A percentile compares a stretch with the other conserved stretches of the same genome.
These are phyloP conservation scores for Diospyros lotus DNA, from an alignment of 148 eudicot genomes.

Conservation along the genomic window DNA sequence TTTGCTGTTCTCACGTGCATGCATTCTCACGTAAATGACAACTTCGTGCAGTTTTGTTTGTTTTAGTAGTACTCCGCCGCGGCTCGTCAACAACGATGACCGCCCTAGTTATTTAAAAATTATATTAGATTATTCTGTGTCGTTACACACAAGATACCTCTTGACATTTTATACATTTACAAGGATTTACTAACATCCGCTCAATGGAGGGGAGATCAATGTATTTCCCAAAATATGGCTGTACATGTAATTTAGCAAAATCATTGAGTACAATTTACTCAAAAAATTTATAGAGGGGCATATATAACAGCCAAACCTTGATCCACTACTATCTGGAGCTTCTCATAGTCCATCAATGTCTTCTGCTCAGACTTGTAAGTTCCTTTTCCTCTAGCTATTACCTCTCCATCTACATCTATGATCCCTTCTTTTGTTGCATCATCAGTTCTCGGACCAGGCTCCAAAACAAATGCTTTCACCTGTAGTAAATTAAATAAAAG, in stretches of 20 bases:
- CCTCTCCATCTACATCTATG: conserved; percentile 91
- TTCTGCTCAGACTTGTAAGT: conserved; percentile 52
- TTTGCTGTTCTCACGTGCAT: too few species aligned
- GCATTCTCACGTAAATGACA: too few species aligned
- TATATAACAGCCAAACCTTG: conserved; percentile 82
- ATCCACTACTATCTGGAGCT: conserved; percentile 61
- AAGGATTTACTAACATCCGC: too few species aligned
- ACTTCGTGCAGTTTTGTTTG: too few species aligned
- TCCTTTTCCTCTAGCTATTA: conserved; percentile 83
- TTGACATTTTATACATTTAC: too few species aligned
- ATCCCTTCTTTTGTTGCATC: conserved; percentile 72
- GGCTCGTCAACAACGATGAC: too few species aligned
- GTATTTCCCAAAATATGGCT: not conserved
- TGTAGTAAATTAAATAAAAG: conserved; percentile 18
- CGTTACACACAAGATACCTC: too few species aligned
- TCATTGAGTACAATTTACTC: too few species aligned
- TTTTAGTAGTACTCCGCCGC: too few species aligned
- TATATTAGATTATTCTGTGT: too few species aligned
- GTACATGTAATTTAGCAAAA: not conserved
- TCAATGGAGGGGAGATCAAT: too few species aligned
- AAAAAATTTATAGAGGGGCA: conserved; percentile 38
- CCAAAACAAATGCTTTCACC: conserved; percentile 82
- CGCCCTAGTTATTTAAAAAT: too few species aligned
- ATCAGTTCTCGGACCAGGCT: conserved; percentile 59
- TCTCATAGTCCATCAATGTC: conserved; percentile 64